Conservation (phyloP, 1,284 basidiomycete species). For the Mycosarcoma maydis region DNA sequence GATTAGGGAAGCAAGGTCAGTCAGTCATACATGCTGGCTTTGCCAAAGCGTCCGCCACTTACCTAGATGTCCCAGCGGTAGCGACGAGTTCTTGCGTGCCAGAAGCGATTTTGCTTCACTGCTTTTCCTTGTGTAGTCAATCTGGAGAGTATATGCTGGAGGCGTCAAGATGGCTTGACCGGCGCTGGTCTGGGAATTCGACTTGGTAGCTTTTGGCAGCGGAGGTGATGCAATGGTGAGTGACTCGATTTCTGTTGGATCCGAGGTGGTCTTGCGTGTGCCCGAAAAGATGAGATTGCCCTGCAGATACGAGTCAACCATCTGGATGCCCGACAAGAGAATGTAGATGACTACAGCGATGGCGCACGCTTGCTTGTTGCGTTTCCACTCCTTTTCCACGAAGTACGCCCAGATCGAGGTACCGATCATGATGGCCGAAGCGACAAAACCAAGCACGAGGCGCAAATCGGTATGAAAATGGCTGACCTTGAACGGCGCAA, state of each 20-base stretch:
- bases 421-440: constrained; percentile 60
- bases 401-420: constrained; percentile 57
- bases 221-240: constrained; percentile 51
- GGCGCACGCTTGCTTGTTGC: constrained; percentile 51
- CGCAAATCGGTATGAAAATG: constrained; percentile 59
- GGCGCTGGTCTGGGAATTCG: constrained; percentile 17
- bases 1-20: background rate
- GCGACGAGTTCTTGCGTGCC: constrained; percentile 31
- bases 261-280: constrained; percentile 48
- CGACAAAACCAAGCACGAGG: constrained; percentile 50
- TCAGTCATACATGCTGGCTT: background rate
- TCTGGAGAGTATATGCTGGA: constrained; percentile 54
- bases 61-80: constrained; percentile 60
- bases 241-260: constrained; percentile 53
- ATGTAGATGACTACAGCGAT: constrained; percentile 53
- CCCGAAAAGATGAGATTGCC: constrained; percentile 60
- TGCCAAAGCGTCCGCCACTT: constrained; percentile 7
- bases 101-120: constrained; percentile 45
- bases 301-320: constrained; percentile 47
- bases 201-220: constrained; percentile 37
- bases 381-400: constrained; percentile 61
- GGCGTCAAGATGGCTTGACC: constrained; percentile 51
- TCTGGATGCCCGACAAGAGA: constrained; percentile 38
- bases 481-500: constrained; percentile 54
- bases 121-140: constrained; percentile 52